Evolutionary conservation across 805 yeast species (phyloP).

Genomic region (Candida schatavii): DNA sequence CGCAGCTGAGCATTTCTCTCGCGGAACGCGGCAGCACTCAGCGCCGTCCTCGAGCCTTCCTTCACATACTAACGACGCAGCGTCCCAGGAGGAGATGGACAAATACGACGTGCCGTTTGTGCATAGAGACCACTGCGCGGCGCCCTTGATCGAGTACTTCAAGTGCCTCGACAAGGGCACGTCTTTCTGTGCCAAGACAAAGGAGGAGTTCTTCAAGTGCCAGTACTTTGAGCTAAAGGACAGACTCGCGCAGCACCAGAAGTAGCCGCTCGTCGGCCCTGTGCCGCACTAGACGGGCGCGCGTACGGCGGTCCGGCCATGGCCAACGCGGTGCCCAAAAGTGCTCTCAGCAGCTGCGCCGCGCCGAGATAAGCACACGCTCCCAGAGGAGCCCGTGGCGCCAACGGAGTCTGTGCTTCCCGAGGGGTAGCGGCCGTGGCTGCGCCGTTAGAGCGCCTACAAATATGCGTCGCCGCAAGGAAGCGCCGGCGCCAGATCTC

Average conservation of each 20-base stretch:
- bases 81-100: slow-evolving; percentile 36
- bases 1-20: background rate
- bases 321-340: background rate
- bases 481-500: too few species aligned
- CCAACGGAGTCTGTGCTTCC: too few species aligned
- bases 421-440: too few species aligned
- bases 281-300: too few species aligned
- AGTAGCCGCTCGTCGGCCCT: too few species aligned
- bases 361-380: too few species aligned
- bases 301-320: too few species aligned
- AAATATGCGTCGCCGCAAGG: too few species aligned
- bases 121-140: slow-evolving; percentile 45
- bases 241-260: slow-evolving; percentile 30
- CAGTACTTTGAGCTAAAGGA: slow-evolving; percentile 41
- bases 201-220: slow-evolving; percentile 44
- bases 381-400: too few species aligned
- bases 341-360: background rate
- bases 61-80: slow-evolving; percentile 8
- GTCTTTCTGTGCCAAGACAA: slow-evolving; percentile 36
- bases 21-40: too few species aligned
- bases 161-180: slow-evolving; percentile 44
- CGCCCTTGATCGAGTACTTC: slow-evolving; percentile 40
- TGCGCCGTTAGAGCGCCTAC: too few species aligned
- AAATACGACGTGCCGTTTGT: slow-evolving; percentile 40
- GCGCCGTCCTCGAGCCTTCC: too few species aligned